A percentile compares a stretch with the other conserved stretches of the same genome.
These are phyloP conservation scores for Cercospora beticola DNA, from an alignment of 2,329 filamentous ascomycete species.

Conservation along the genomic window DNA sequence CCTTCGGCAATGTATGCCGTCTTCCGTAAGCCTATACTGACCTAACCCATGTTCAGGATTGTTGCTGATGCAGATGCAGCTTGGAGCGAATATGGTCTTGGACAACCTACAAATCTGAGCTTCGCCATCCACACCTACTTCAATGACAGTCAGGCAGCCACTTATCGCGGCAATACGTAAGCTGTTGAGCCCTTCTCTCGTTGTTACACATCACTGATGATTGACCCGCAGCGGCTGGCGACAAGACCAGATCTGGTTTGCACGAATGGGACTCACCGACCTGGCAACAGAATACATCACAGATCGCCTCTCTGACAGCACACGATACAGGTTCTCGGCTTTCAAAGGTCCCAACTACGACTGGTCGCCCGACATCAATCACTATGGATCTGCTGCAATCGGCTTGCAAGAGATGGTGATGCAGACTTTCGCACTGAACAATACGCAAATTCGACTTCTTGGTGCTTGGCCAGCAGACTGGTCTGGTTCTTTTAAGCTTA, in stretches of 20 bases:
- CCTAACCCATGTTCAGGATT: too few species aligned
- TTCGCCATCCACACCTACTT: neutral
- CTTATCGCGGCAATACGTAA: neutral
- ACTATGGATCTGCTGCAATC: neutral
- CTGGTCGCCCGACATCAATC: neutral
- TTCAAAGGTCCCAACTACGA: neutral
- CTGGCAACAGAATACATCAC: neutral
- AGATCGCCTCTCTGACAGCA: neutral
- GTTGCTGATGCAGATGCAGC: neutral
- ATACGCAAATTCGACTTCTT: neutral
- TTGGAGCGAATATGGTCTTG: neutral
- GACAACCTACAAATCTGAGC: neutral
- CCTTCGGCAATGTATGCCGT: neutral
- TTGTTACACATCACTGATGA: neutral
- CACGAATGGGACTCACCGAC: neutral
- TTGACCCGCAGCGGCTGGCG: neutral
- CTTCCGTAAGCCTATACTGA: too few species aligned
- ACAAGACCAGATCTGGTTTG: conserved; percentile 1
- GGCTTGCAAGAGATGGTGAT: neutral
- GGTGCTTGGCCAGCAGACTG: neutral
- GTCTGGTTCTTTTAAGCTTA: neutral
- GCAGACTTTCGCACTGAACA: neutral
- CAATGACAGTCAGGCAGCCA: neutral
- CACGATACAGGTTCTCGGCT: neutral
- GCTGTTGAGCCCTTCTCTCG: neutral